Percentiles rank a stretch among this genome's conserved stretches.
Evolutionary conservation across 441 rosid genomes (phyloP).

Genomic region (Francoa sonchifolia): DNA sequence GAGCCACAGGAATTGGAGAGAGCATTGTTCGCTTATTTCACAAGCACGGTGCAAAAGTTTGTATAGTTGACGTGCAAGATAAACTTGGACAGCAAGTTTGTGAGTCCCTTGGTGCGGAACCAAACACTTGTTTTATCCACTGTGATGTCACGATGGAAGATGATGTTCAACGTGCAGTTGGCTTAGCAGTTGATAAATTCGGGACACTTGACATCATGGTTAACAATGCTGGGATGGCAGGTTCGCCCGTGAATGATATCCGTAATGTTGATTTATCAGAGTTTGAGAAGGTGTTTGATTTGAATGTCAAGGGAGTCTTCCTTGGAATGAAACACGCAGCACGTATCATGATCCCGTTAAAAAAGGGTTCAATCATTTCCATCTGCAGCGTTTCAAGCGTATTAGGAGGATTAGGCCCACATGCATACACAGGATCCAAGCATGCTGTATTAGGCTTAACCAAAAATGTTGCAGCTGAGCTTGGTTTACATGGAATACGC

Average conservation of each 20-base stretch:
- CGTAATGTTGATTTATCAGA: constrained; percentile 36
- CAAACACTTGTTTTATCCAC: constrained; percentile 36
- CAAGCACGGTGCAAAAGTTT: constrained; percentile 70
- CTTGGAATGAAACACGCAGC: constrained; percentile 88
- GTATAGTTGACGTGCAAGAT: constrained; percentile 63
- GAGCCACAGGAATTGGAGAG: constrained; percentile 86
- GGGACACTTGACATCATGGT: constrained; percentile 66
- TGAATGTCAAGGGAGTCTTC: constrained; percentile 79
- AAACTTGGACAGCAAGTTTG: constrained; percentile 35
- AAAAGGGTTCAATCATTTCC: constrained; percentile 51
- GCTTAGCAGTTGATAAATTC: constrained; percentile 33
- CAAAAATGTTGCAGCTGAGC: constrained; percentile 73
- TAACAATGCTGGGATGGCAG: constrained; percentile 71
- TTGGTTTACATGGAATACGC: constrained; percentile 78
- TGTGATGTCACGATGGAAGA: constrained; percentile 69
- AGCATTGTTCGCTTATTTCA: constrained; percentile 56
- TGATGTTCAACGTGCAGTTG: constrained; percentile 49
- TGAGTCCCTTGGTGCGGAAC: constrained; percentile 29
- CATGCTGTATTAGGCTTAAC: constrained; percentile 72
- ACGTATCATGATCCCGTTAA: constrained; percentile 56
- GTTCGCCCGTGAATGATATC: constrained; percentile 55
- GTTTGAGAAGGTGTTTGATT: constrained; percentile 49
- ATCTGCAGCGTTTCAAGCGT: constrained; percentile 44
- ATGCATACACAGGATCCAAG: constrained; percentile 65
- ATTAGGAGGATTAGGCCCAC: constrained; percentile 67